phyloP scores from a whole-genome alignment of 2,329 filamentous ascomycete species.

The Myriosclerotinia curreyana region DNA sequence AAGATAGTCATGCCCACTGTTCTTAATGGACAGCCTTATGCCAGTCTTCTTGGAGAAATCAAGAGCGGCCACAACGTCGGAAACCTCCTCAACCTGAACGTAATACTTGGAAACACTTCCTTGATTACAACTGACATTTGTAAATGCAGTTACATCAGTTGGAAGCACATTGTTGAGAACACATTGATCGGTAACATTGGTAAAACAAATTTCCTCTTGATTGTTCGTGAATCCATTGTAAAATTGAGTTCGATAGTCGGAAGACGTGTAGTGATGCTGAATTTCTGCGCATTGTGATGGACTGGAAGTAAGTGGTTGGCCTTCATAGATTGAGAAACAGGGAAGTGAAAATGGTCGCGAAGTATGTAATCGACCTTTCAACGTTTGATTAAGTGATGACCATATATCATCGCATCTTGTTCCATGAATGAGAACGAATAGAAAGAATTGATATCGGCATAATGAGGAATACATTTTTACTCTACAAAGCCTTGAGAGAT shows the following conservation, averaged over 20 bases:
- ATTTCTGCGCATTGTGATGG: conserved; percentile 31
- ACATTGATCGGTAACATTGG: conserved; percentile 36
- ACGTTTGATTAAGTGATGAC: conserved; percentile 27
- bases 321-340: conserved; percentile 38
- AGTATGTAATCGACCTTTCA: conserved; percentile 30
- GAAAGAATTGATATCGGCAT: background rate
- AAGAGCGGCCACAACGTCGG: conserved; percentile 47
- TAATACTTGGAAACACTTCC: conserved; percentile 26
- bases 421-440: conserved; percentile 2
- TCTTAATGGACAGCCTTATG: conserved; percentile 40
- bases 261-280: conserved; percentile 34
- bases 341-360: conserved; percentile 34
- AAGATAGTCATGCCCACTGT: conserved; percentile 34
- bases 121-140: conserved; percentile 27
- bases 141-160: conserved; percentile 27
- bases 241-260: conserved; percentile 30
- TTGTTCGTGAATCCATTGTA: conserved; percentile 35
- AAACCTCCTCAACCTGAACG: conserved; percentile 29
- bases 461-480: background rate
- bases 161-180: conserved; percentile 32
- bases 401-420: conserved; percentile 7
- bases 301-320: conserved; percentile 25
- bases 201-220: conserved; percentile 36
- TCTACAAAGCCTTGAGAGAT: background rate
- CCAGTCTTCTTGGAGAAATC: conserved; percentile 45